Percentiles rank a stretch among this genome's conserved stretches.
Evolutionary conservation across 495 filamentous ascomycete species (phyloP).

Genomic region (Aspergillus panamensis): DNA sequence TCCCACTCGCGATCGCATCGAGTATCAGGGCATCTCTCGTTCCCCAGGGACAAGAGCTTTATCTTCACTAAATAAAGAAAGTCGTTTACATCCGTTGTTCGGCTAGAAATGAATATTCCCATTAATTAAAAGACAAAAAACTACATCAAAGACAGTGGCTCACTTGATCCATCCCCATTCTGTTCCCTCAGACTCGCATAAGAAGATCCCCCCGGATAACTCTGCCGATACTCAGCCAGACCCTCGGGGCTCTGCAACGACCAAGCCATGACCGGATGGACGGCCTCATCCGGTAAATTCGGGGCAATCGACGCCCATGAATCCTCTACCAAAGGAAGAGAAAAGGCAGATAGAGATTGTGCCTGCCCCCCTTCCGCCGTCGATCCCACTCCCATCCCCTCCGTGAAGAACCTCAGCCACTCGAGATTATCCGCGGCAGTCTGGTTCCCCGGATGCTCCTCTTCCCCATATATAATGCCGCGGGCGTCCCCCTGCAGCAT

Average conservation of each 20-base stretch:
- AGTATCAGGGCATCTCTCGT: no score
- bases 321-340: neutral
- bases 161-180: no score
- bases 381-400: conserved; percentile 18
- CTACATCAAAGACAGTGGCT: no score
- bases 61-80: no score
- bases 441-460: conserved; percentile 63
- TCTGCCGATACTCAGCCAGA: conserved; percentile 16
- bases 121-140: no score
- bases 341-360: neutral
- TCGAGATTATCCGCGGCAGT: conserved; percentile 55
- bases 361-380: neutral
- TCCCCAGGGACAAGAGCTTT: no score
- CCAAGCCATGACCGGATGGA: conserved; percentile 13
- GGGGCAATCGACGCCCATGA: neutral
- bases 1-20: no score
- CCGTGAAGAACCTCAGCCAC: conserved; percentile 58
- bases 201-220: no score
- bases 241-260: conserved; percentile 22
- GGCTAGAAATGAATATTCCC: no score
- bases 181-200: no score
- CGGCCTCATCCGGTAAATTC: neutral
- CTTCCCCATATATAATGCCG: conserved; percentile 55
- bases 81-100: no score
- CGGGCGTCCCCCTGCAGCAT: conserved; percentile 54